phyloP scores from a whole-genome alignment of 768 basidiomycete genomes.

The Dioszegia crocea region DNA sequence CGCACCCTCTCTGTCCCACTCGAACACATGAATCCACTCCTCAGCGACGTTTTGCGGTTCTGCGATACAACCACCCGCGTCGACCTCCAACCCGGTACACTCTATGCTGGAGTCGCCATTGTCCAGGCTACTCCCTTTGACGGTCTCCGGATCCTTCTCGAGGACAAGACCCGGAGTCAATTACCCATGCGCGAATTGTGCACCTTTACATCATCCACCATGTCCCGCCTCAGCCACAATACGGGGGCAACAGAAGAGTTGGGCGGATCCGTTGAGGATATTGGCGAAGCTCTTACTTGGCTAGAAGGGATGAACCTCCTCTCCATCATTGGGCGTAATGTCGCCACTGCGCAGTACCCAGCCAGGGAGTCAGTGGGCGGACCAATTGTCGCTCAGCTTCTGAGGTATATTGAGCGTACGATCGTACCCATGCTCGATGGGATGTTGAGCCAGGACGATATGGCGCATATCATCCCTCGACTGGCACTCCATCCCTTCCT shows the following conservation, averaged over 20 bases:
- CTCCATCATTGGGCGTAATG: conserved; percentile 35
- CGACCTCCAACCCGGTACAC: conserved; percentile 31
- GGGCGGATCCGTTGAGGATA: conserved; percentile 45
- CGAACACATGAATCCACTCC: conserved; percentile 40
- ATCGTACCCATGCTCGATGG: conserved; percentile 48
- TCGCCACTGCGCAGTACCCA: conserved; percentile 11
- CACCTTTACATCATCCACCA: conserved; percentile 9
- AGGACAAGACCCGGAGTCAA: conserved; percentile 37
- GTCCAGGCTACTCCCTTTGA: conserved; percentile 50
- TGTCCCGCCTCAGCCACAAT: conserved; percentile 11
- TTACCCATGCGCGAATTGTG: conserved; percentile 48
- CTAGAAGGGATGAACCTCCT: conserved; percentile 46
- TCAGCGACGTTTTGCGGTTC: conserved; percentile 41
- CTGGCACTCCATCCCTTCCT: conserved; percentile 44
- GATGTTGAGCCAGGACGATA: conserved; percentile 41
- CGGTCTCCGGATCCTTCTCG: conserved; percentile 47
- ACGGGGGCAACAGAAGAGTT: conserved; percentile 8
- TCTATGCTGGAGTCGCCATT: conserved; percentile 47
- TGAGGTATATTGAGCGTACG: conserved; percentile 34
- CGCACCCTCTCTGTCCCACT: conserved; percentile 44
- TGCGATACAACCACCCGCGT: conserved; percentile 34
- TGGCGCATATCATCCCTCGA: conserved; percentile 43
- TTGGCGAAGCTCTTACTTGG: conserved; percentile 45
- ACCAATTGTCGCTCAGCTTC: conserved; percentile 23
- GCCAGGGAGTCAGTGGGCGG: conserved; percentile 11